phyloP scores from a whole-genome alignment of 257 asterid species.

The Striga asiatica region DNA sequence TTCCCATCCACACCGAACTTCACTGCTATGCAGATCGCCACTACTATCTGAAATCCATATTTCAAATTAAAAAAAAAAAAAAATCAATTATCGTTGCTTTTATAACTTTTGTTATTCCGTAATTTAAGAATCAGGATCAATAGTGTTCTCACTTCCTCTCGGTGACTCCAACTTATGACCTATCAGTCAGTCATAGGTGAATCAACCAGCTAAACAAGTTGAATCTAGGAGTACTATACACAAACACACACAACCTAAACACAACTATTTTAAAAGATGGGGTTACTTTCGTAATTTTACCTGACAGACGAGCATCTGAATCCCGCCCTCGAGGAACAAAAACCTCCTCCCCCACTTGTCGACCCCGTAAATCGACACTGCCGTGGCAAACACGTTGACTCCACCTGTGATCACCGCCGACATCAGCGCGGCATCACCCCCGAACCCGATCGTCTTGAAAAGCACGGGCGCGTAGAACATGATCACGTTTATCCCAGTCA shows the following conservation, averaged over 20 bases:
- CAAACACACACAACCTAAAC: too few relatives aligned
- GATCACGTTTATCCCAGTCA: constrained; percentile 24
- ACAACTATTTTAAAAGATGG: too few relatives aligned
- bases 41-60: constrained; percentile 26
- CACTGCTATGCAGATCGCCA: constrained; percentile 28
- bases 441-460: constrained; percentile 34
- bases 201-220: too few relatives aligned
- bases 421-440: constrained; percentile 26
- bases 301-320: constrained; percentile 28
- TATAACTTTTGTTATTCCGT: too few relatives aligned
- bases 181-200: too few relatives aligned
- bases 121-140: too few relatives aligned
- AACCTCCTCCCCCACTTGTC: constrained; percentile 45
- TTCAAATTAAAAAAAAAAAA: too few relatives aligned
- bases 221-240: too few relatives aligned
- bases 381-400: constrained; percentile 33
- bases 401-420: constrained; percentile 35
- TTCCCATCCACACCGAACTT: constrained; percentile 23
- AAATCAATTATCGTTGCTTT: too few relatives aligned
- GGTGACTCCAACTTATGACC: too few relatives aligned
- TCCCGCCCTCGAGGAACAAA: constrained; percentile 19
- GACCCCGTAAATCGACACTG: constrained; percentile 33
- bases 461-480: constrained; percentile 52
- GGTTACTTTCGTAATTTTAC: constrained; percentile 7
- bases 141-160: too few relatives aligned